phyloP scores from a whole-genome alignment of 352 stramenopile species.

The Phytophthora megakarya region DNA sequence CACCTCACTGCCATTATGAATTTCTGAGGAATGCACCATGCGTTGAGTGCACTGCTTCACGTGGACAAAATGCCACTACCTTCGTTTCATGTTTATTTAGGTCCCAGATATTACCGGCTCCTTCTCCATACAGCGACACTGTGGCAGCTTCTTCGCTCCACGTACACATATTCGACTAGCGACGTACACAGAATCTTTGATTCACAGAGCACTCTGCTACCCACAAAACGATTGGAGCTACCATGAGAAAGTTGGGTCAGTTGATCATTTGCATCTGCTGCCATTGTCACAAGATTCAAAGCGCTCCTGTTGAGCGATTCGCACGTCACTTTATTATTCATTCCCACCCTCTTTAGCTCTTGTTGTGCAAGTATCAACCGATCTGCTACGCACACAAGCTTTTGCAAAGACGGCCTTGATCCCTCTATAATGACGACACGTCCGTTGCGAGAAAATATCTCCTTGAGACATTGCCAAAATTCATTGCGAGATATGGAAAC shows the following conservation, averaged over 20 bases:
- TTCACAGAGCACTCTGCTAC: conserved; percentile 15
- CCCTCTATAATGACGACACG: conserved; percentile 19
- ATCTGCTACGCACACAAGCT: conserved; percentile 30
- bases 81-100: conserved; percentile 6
- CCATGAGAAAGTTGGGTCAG: conserved; percentile 19
- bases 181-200: conserved; percentile 24
- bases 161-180: conserved; percentile 9
- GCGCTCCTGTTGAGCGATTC: conserved; percentile 21
- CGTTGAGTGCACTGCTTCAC: conserved; percentile 32
- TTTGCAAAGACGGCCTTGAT: conserved; percentile 27
- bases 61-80: conserved; percentile 16
- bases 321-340: conserved; percentile 27
- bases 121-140: conserved; percentile 1
- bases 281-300: conserved; percentile 29
- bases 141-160: background rate
- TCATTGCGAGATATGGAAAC: conserved; percentile 41
- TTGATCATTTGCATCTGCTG: conserved; percentile 26
- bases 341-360: conserved; percentile 49
- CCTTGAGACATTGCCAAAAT: conserved; percentile 42
- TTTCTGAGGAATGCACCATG: conserved; percentile 4
- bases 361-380: conserved; percentile 47
- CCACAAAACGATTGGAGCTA: background rate
- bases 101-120: conserved; percentile 21
- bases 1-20: conserved; percentile 9
- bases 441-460: conserved; percentile 31